Evolutionary conservation across 305 asterid species (phyloP).

Genomic region (Solanum hybrid): DNA sequence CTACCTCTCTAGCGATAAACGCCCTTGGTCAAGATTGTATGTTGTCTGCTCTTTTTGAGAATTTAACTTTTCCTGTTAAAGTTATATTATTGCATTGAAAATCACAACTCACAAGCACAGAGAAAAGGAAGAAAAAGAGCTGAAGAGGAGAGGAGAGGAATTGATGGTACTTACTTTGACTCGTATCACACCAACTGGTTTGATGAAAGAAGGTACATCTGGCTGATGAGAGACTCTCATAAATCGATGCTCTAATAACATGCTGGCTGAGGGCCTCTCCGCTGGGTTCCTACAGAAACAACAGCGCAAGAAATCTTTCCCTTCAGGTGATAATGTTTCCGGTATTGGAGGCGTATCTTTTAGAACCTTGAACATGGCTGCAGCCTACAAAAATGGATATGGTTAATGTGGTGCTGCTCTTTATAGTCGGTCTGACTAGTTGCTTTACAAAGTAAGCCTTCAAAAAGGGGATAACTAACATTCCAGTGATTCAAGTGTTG

Average conservation of each 20-base stretch:
- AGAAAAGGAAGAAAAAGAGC: neutral
- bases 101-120: neutral
- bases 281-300: slow-evolving; percentile 85
- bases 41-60: slow-evolving; percentile 1
- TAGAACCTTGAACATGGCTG: slow-evolving; percentile 75
- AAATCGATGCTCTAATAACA: slow-evolving; percentile 69
- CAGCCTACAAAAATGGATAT: slow-evolving; percentile 38
- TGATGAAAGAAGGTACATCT: slow-evolving; percentile 21
- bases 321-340: slow-evolving; percentile 70
- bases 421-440: neutral
- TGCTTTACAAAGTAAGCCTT: neutral
- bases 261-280: slow-evolving; percentile 63
- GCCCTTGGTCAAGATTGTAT: slow-evolving; percentile 9
- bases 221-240: slow-evolving; percentile 34
- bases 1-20: slow-evolving; percentile 7
- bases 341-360: slow-evolving; percentile 80
- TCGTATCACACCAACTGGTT: slow-evolving; percentile 20
- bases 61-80: slow-evolving; percentile 13
- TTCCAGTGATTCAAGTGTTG: neutral
- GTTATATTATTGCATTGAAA: neutral
- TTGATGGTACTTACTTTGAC: slow-evolving; percentile 23
- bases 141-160: neutral
- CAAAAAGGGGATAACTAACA: neutral
- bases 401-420: neutral
- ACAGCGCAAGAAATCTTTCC: slow-evolving; percentile 64